Conservation (phyloP, 163 green algal genomes). For the Prototheca cutis region DNA sequence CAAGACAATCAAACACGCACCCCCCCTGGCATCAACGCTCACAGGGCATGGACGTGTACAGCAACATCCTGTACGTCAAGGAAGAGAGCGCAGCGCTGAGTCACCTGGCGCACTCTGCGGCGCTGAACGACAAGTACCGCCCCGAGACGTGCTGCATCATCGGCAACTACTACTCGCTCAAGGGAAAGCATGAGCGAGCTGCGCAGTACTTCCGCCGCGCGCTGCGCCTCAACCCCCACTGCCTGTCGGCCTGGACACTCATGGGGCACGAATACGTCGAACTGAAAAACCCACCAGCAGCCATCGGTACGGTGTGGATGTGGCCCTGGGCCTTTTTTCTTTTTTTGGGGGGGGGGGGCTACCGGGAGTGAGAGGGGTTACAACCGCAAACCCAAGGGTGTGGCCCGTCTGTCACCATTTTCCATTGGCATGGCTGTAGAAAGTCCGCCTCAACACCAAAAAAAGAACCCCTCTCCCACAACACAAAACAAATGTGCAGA, state of each 20-base stretch:
- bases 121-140: conserved; percentile 71
- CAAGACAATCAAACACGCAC: too few species aligned
- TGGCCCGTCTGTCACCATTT: too few species aligned
- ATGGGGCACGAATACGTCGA: conserved; percentile 97
- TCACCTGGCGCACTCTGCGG: conserved; percentile 64
- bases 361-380: too few species aligned
- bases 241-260: conserved; percentile 78
- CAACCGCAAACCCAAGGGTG: too few species aligned
- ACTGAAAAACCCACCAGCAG: conserved; percentile 89
- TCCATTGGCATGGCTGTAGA: too few species aligned
- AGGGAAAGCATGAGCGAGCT: conserved; percentile 55
- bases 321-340: too few species aligned
- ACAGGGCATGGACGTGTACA: conserved; percentile 89
- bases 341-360: too few species aligned
- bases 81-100: conserved; percentile 64
- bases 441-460: too few species aligned
- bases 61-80: conserved; percentile 94
- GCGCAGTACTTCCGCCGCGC: conserved; percentile 85
- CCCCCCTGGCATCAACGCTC: too few species aligned
- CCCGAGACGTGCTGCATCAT: conserved; percentile 87
- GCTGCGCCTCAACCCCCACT: conserved; percentile 71
- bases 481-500: conserved; percentile 28
- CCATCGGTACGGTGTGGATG: conserved; percentile 73
- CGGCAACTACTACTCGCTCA: conserved; percentile 96
- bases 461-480: too few species aligned